phyloP scores from a whole-genome alignment of 495 filamentous ascomycete species.

The Penicillium psychrofluorescens region DNA sequence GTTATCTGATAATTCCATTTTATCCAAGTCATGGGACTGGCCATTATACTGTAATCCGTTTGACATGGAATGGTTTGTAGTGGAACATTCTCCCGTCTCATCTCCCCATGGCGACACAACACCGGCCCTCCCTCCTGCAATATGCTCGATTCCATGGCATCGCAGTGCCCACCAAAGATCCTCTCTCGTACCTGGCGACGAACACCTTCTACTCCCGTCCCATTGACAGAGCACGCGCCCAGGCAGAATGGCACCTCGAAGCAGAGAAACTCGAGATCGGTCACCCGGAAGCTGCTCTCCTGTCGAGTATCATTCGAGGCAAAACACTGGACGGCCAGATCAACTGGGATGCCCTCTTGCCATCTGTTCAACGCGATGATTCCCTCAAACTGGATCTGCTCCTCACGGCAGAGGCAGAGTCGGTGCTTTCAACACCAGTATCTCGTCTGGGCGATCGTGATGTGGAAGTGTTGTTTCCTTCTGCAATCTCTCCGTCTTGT shows the following conservation, averaged over 20 bases:
- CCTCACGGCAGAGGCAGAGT: too few relatives aligned
- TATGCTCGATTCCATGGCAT: slow-evolving; percentile 38
- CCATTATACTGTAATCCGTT: too few relatives aligned
- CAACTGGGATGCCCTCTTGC: not conserved
- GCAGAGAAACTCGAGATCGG: not conserved
- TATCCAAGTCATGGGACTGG: too few relatives aligned
- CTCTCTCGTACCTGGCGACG: too few relatives aligned
- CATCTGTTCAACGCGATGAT: too few relatives aligned
- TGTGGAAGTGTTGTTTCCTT: too few relatives aligned
- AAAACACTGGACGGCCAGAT: not conserved
- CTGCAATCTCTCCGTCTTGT: too few relatives aligned
- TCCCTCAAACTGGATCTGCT: too few relatives aligned
- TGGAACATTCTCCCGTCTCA: not conserved
- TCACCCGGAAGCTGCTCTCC: not conserved
- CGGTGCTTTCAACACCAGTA: too few relatives aligned
- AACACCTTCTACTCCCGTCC: too few relatives aligned
- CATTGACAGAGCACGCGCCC: slow-evolving; percentile 1
- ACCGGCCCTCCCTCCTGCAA: slow-evolving; percentile 27
- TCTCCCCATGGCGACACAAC: slow-evolving; percentile 8
- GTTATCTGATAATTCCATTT: not conserved
- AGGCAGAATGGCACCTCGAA: not conserved
- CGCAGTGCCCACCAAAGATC: not conserved
- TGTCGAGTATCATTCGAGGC: not conserved
- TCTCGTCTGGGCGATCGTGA: too few relatives aligned
- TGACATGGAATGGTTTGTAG: too few relatives aligned